Evolutionary conservation across 2,329 filamentous ascomycete genomes (phyloP), one percentile per base, ranked within the genome.

Genomic region (Golovinomyces cichoracearum): DNA sequence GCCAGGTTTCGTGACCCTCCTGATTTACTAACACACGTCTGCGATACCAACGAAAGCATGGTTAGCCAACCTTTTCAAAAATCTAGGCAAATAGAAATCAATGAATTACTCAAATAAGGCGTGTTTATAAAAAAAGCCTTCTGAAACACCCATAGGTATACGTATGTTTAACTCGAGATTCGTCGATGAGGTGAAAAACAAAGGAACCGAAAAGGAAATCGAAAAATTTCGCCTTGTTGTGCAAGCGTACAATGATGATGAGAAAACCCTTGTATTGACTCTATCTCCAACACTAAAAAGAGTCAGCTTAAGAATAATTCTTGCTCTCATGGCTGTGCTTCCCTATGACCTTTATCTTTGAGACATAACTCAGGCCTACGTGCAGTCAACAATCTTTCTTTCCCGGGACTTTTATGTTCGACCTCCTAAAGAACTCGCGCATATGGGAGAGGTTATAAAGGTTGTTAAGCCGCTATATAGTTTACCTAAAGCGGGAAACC

Each of bases 161-260:
- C 17, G 37, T 12, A 42, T 54, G 3, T 53, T 52, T 27, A 49
- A 49, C 9, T 47, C 12, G 3, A 10, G 50, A 12, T 53, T 53
- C 38, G 41, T 54, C 4, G 50, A 54, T 31, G 33, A 53, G 21
- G 45, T 54, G 1, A 54, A 53, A 23, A 45, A 52, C 19, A 13
- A 38, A n/a, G 29, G 48, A 1, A 53, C 44, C 4, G 15, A 17
- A 2, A 50, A 50, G 26, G 38, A 29, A 2, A 52, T 48, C 23
- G 25, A 50, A 17, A 54, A 54, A 19, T 54, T 35, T 26, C 42
- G 49, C 17, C 47, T 55, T 10, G 47, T 52, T n/a, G 45, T 53
- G 15, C 26, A 53, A 47, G 50, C 29, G 23, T 53, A 50, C 29
- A 52, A 53, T 4, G 33, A 55, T 33, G 1, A 21, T 1, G 33